Evolutionary conservation across 768 basidiomycete species (phyloP).

Genomic region (Collybia mongolica): DNA sequence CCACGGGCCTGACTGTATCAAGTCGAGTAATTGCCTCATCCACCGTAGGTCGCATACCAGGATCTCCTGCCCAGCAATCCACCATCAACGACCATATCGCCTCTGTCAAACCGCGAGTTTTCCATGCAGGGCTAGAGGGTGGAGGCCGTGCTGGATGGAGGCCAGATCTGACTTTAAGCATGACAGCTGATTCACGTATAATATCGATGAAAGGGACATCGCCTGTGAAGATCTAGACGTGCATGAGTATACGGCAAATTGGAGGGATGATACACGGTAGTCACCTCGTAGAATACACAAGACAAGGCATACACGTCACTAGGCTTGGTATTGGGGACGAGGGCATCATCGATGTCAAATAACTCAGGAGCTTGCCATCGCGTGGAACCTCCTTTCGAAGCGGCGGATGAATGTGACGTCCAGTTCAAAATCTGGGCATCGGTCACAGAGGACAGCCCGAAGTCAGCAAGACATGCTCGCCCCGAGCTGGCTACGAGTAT

Average conservation of each 20-base stretch:
- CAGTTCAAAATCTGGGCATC: slow-evolving; percentile 13
- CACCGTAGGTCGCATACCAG: background rate
- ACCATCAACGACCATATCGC: background rate
- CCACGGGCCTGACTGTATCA: too few species aligned
- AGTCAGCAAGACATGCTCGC: slow-evolving; percentile 22
- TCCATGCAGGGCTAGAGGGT: slow-evolving; percentile 1
- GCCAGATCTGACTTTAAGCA: slow-evolving; percentile 14
- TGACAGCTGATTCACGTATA: slow-evolving; percentile 16
- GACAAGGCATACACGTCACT: slow-evolving; percentile 20
- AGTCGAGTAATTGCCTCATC: too few species aligned
- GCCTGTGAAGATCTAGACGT: slow-evolving; percentile 15
- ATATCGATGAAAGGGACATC: slow-evolving; percentile 19
- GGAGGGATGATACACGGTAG: slow-evolving; percentile 3
- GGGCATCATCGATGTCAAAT: slow-evolving; percentile 9
- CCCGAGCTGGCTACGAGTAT: slow-evolving; percentile 17
- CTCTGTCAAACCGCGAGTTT: background rate
- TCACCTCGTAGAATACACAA: slow-evolving; percentile 21
- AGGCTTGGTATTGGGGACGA: slow-evolving; percentile 8
- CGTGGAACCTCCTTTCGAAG: slow-evolving; percentile 11
- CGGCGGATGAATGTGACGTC: slow-evolving; percentile 11
- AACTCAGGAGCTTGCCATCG: slow-evolving; percentile 24
- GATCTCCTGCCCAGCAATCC: background rate
- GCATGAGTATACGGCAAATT: background rate
- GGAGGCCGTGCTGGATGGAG: slow-evolving; percentile 12
- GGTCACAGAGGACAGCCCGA: slow-evolving; percentile 18